Evolutionary conservation across 495 filamentous ascomycete species (phyloP).

Genomic region (Neurospora tetraspora): DNA sequence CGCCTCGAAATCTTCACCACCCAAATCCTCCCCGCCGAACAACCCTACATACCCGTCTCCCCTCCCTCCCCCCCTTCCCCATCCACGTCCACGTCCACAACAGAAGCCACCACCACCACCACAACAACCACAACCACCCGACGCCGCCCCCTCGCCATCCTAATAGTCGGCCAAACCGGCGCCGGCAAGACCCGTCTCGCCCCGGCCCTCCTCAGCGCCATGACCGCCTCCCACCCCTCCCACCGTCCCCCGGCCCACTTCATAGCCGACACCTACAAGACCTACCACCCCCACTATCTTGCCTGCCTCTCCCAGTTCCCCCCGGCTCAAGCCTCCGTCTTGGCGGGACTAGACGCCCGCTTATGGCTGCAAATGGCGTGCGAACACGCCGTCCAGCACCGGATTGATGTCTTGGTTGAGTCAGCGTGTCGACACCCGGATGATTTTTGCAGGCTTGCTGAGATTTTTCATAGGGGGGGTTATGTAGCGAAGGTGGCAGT

Average conservation of each 20-base stretch:
- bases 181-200: slow-evolving; percentile 32
- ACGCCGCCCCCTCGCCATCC: slow-evolving; percentile 19
- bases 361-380: slow-evolving; percentile 26
- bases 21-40: slow-evolving; percentile 9
- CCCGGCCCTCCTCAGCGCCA: slow-evolving; percentile 12
- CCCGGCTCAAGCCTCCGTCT: slow-evolving; percentile 18
- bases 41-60: slow-evolving; percentile 2
- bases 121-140: too few species aligned
- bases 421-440: slow-evolving; percentile 23
- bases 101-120: background rate
- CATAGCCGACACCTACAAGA: slow-evolving; percentile 36
- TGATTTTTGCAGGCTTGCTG: slow-evolving; percentile 21
- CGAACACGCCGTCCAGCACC: slow-evolving; percentile 5
- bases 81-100: background rate
- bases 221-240: slow-evolving; percentile 1
- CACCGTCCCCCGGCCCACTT: slow-evolving; percentile 18
- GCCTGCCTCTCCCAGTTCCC: slow-evolving; percentile 1
- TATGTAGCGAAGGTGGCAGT: slow-evolving; percentile 23
- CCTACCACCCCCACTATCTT: slow-evolving; percentile 28
- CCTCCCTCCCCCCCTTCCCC: background rate
- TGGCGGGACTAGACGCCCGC: slow-evolving; percentile 21
- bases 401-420: slow-evolving; percentile 23
- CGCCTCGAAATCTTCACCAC: slow-evolving; percentile 9
- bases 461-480: slow-evolving; percentile 8
- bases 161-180: slow-evolving; percentile 33